Conservation (phyloP, 2,329 filamentous ascomycete genomes). For the Pyrenochaeta sp. region DNA sequence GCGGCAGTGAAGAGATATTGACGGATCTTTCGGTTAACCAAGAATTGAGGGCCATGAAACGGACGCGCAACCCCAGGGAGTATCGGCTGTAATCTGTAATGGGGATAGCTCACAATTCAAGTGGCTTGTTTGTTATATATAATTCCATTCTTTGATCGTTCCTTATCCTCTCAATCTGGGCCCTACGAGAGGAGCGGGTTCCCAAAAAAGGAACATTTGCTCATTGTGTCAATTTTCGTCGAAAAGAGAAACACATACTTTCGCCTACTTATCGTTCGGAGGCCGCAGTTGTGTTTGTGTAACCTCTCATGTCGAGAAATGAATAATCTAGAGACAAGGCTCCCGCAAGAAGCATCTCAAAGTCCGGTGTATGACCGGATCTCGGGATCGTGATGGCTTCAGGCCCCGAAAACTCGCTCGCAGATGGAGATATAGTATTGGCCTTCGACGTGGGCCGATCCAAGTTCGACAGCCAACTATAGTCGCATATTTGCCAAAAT, state of each 20-base stretch:
- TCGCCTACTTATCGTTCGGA: no score
- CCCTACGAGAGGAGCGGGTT: no score
- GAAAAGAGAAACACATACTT: no score
- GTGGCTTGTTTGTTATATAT: no score
- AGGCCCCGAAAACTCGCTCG: background rate
- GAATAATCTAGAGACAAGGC: constrained; percentile 4
- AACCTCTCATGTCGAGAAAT: no score
- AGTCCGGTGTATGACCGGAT: constrained; percentile 4
- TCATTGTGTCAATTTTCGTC: no score
- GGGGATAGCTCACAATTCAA: no score
- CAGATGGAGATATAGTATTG: background rate
- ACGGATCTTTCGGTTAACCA: constrained; percentile 62
- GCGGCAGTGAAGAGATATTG: constrained; percentile 80
- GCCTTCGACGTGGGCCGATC: constrained; percentile 1
- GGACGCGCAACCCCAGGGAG: background rate
- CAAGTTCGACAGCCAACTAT: constrained; percentile 5
- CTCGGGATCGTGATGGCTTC: background rate
- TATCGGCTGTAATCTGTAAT: background rate
- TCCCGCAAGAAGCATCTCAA: constrained; percentile 2
- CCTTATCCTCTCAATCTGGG: no score
- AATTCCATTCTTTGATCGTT: no score
- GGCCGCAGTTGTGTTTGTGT: no score
- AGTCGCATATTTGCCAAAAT: constrained; percentile 8
- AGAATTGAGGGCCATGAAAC: constrained; percentile 4
- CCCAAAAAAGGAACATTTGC: no score